These are phyloP conservation scores for Endoconidiophora laricicola DNA, from an alignment of 2,329 filamentous ascomycete genomes.

Conservation along the genomic window DNA sequence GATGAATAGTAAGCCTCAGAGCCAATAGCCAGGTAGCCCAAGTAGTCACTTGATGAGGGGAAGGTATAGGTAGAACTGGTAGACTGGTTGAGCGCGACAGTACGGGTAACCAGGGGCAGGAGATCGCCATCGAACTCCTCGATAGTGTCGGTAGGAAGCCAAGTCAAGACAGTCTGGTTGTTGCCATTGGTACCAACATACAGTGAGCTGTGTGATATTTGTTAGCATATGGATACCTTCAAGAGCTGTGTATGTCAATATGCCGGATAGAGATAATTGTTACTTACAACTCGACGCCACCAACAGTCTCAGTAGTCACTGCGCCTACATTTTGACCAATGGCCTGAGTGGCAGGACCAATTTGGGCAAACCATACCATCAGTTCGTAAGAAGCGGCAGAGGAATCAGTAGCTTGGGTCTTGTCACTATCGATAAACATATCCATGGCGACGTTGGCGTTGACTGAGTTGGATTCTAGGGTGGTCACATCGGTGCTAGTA, in stretches of 20 bases:
- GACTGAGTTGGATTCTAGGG: conserved; percentile 22
- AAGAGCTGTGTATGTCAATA: no score
- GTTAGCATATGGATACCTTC: not conserved
- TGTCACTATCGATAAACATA: conserved; percentile 37
- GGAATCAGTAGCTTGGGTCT: conserved; percentile 24
- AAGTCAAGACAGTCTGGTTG: conserved; percentile 32
- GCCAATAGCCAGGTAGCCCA: conserved; percentile 36
- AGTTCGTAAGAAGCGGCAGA: conserved; percentile 31
- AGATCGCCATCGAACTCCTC: conserved; percentile 31
- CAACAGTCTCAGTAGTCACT: conserved; percentile 21
- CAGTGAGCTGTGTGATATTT: conserved; percentile 21
- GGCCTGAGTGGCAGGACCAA: conserved; percentile 30
- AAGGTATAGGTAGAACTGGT: conserved; percentile 20
- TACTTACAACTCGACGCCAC: conserved; percentile 28
- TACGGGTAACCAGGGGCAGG: conserved; percentile 26
- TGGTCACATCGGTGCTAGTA: conserved; percentile 20
- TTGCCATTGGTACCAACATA: conserved; percentile 25
- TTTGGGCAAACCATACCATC: conserved; percentile 39
- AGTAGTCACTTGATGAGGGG: conserved; percentile 26
- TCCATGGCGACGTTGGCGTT: conserved; percentile 42
- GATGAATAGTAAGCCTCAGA: conserved; percentile 30
- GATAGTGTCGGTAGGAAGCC: conserved; percentile 24
- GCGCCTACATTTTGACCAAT: conserved; percentile 25
- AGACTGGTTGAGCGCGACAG: conserved; percentile 16
- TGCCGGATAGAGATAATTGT: no score